A percentile compares a stretch with the other conserved stretches of the same genome.
phyloP scores from a whole-genome alignment of 768 basidiomycete genomes.

The Termitomyces eurrhizus region DNA sequence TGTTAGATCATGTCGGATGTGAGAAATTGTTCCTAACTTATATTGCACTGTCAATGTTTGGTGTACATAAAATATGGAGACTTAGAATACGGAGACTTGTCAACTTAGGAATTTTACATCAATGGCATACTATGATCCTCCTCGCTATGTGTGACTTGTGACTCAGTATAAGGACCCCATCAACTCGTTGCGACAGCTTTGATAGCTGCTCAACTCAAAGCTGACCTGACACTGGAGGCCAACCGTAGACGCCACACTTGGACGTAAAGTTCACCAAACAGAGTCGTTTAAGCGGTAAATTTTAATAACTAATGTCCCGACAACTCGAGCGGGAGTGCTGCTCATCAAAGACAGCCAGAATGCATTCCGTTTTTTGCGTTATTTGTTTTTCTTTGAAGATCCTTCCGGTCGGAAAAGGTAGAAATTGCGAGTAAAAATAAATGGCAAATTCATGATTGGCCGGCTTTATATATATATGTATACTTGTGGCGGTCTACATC shows the following conservation, averaged over 20 bases:
- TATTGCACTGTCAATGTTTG: too few relatives aligned
- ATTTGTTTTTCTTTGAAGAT: constrained; percentile 9
- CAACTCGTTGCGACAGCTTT: too few relatives aligned
- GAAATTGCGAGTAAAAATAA: neutral
- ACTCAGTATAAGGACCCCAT: too few relatives aligned
- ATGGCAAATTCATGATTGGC: constrained; percentile 3
- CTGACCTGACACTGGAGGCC: too few relatives aligned
- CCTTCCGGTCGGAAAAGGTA: constrained; percentile 3
- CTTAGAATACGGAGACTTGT: too few relatives aligned
- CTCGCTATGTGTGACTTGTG: too few relatives aligned
- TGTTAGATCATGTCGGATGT: too few relatives aligned
- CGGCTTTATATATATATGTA: neutral
- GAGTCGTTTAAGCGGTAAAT: neutral
- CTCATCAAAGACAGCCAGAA: neutral
- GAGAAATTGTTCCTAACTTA: too few relatives aligned
- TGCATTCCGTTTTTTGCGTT: neutral
- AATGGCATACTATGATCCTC: too few relatives aligned
- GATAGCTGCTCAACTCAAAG: too few relatives aligned
- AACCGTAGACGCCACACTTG: neutral
- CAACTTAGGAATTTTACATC: too few relatives aligned
- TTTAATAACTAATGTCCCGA: neutral
- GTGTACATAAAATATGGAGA: too few relatives aligned
- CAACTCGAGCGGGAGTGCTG: neutral
- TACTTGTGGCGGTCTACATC: neutral
- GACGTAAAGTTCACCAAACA: neutral